These are phyloP conservation scores for Cryptococcus sp. DNA, from an alignment of 1,284 basidiomycete species.

Conservation along the genomic window DNA sequence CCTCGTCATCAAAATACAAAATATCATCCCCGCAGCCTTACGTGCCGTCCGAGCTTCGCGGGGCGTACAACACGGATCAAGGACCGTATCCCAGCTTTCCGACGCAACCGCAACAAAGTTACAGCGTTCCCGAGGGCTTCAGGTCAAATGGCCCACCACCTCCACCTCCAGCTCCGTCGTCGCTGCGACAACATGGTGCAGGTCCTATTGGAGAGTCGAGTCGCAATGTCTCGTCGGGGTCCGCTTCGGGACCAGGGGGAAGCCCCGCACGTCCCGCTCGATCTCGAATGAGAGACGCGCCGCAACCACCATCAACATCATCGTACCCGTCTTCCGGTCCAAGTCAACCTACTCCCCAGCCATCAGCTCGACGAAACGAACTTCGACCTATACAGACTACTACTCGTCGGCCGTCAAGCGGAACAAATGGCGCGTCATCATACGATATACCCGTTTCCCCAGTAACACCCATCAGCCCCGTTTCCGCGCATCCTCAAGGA, in stretches of 20 bases:
- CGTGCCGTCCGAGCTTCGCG: constrained; percentile 12
- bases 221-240: constrained; percentile 7
- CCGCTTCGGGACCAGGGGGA: constrained; percentile 7
- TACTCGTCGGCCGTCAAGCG: constrained; percentile 15
- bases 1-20: constrained; percentile 32
- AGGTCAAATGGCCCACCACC: neutral
- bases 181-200: constrained; percentile 3
- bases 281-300: constrained; percentile 32
- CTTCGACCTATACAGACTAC: constrained; percentile 26
- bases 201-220: neutral
- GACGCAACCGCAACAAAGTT: constrained; percentile 6
- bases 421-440: constrained; percentile 7
- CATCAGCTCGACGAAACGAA: constrained; percentile 13
- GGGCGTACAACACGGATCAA: constrained; percentile 16
- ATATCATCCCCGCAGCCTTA: constrained; percentile 42
- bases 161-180: neutral
- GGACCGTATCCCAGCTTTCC: constrained; percentile 27
- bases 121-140: constrained; percentile 5
- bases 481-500: neutral
- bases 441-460: constrained; percentile 33
- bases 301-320: constrained; percentile 12
- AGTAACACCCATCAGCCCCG: constrained; percentile 27
- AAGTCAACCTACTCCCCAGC: neutral
- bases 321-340: constrained; percentile 3
- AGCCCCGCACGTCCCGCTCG: constrained; percentile 38